Evolutionary conservation across 176 grass and related monocot species (phyloP).

Genomic region (Cenchrus purpureus): DNA sequence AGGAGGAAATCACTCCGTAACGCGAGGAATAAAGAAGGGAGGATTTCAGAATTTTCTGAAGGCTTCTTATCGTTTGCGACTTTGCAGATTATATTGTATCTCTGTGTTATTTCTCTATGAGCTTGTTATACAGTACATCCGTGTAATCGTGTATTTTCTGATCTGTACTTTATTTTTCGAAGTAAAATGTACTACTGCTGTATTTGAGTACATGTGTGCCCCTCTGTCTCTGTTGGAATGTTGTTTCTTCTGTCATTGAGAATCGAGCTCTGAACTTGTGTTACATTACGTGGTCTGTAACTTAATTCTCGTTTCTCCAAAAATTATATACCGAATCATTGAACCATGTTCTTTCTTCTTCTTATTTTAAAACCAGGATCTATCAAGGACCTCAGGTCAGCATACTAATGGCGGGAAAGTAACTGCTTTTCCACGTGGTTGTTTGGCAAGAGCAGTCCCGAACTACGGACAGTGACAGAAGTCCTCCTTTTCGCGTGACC

Average conservation of each 20-base stretch:
- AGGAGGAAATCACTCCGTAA: conserved; percentile 23
- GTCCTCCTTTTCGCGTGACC: background rate
- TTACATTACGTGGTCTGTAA: background rate
- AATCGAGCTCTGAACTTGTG: background rate
- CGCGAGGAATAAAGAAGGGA: conserved; percentile 26
- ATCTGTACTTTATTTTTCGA: conserved; percentile 2
- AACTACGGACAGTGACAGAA: background rate
- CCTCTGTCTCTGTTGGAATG: background rate
- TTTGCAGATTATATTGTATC: conserved; percentile 17
- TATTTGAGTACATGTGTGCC: background rate
- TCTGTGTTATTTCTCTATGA: conserved; percentile 19
- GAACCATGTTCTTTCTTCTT: background rate
- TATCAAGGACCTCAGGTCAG: background rate
- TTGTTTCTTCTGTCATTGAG: background rate
- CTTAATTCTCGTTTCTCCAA: background rate
- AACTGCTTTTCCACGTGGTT: background rate
- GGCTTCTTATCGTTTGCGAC: conserved; percentile 15
- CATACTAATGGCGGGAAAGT: background rate
- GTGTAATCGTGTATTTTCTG: conserved; percentile 16
- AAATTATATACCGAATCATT: too few relatives aligned
- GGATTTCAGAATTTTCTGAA: conserved; percentile 33
- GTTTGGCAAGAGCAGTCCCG: background rate
- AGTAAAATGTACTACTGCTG: conserved; percentile 12
- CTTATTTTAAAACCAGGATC: background rate
- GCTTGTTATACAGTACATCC: conserved; percentile 18